Conservation (phyloP, 305 asterid species). For the Fraxinus greggii region DNA sequence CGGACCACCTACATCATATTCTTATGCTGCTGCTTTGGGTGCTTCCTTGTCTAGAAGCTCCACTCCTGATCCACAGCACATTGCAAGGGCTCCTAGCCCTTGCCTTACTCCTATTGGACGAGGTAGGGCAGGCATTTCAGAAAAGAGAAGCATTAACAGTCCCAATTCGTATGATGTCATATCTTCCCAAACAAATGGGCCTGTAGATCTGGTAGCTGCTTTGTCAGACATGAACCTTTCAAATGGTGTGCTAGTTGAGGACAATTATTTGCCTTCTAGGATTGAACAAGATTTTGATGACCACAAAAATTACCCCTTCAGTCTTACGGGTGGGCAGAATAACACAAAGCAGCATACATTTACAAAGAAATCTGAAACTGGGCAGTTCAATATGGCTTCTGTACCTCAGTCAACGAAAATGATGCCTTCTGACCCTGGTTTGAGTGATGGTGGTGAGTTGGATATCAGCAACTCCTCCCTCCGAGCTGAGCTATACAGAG, state of each 20-base stretch:
- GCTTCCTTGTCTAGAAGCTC: constrained; percentile 91
- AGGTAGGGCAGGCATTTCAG: constrained; percentile 56
- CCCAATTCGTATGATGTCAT: constrained; percentile 59
- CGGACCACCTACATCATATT: constrained; percentile 60
- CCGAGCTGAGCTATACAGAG: constrained; percentile 51
- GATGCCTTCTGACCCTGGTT: constrained; percentile 38
- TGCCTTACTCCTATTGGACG: constrained; percentile 89
- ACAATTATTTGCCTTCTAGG: constrained; percentile 42
- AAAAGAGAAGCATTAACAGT: constrained; percentile 60
- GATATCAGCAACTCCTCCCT: constrained; percentile 40
- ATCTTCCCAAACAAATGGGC: constrained; percentile 54
- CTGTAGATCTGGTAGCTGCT: constrained; percentile 72
- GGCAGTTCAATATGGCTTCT: constrained; percentile 37
- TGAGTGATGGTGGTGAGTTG: constrained; percentile 40
- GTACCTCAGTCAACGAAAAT: constrained; percentile 33
- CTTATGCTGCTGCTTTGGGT: constrained; percentile 94
- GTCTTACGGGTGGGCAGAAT: constrained; percentile 64
- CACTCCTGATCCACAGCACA: constrained; percentile 88
- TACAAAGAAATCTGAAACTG: constrained; percentile 48
- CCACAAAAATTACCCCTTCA: constrained; percentile 54
- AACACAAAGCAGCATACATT: constrained; percentile 53
- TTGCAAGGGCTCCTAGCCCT: constrained; percentile 91
- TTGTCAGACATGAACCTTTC: constrained; percentile 79
- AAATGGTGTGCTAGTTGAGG: constrained; percentile 59
- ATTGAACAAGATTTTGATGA: constrained; percentile 54